These are phyloP conservation scores for Drechslerella dactyloides DNA, from an alignment of 2,329 filamentous ascomycete genomes.

Conservation along the genomic window DNA sequence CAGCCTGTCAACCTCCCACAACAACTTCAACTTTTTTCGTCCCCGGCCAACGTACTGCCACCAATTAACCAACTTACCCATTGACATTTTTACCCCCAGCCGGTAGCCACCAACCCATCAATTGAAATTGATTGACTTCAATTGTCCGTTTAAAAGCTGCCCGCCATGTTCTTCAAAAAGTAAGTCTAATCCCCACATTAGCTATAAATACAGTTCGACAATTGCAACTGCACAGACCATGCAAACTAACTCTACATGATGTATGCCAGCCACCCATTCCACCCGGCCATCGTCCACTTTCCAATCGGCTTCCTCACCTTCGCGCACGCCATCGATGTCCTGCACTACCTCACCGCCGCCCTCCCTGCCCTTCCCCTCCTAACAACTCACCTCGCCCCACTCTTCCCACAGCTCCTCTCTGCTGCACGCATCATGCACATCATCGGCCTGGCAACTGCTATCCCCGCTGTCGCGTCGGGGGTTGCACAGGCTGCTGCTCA, in stretches of 20 bases:
- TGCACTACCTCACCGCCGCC: constrained; percentile 34
- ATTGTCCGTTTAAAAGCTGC: constrained; percentile 2
- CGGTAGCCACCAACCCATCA: not conserved
- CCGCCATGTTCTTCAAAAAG: constrained; percentile 21
- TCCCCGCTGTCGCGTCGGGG: constrained; percentile 33
- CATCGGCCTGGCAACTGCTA: constrained; percentile 30
- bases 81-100: not conserved
- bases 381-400: constrained; percentile 19
- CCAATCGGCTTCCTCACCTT: constrained; percentile 49
- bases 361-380: constrained; percentile 28
- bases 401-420: constrained; percentile 32
- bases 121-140: not conserved
- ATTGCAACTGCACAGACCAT: no score
- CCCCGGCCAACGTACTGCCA: not conserved
- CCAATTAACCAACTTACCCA: not conserved
- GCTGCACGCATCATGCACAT: constrained; percentile 39
- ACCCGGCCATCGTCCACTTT: constrained; percentile 48
- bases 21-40: not conserved
- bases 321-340: constrained; percentile 40
- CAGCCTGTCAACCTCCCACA: not conserved
- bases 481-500: constrained; percentile 31
- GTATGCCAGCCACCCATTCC: constrained; percentile 36
- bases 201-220: not conserved
- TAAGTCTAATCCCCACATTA: not conserved
- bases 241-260: not conserved